These are phyloP conservation scores for Vitis rotundifolia DNA, from an alignment of 164 flowering plant genomes.

Conservation along the genomic window DNA sequence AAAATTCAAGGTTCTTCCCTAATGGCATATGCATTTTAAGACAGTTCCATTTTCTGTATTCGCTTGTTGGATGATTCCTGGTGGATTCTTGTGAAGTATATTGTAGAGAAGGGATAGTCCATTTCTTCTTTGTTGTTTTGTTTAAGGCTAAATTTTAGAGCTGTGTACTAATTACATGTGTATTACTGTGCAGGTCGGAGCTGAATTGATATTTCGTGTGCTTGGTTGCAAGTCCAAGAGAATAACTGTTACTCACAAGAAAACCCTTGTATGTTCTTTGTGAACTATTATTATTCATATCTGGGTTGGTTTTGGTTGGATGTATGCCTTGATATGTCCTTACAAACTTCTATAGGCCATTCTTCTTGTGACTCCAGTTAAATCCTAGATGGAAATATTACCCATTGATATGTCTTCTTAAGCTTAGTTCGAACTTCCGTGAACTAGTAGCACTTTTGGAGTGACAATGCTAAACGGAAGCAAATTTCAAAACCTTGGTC, in stretches of 20 bases:
- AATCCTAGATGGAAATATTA: no score
- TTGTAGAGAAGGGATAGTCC: not conserved
- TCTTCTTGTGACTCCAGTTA: no score
- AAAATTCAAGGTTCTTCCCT: constrained; percentile 71
- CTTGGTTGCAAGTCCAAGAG: constrained; percentile 96
- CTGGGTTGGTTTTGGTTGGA: not conserved
- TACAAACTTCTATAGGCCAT: not conserved
- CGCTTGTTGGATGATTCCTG: not conserved
- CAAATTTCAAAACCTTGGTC: no score
- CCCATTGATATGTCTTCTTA: not conserved
- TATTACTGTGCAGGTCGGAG: constrained; percentile 68
- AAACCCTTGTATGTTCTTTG: constrained; percentile 69
- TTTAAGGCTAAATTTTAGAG: not conserved
- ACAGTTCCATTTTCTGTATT: not conserved
- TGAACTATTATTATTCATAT: not conserved
- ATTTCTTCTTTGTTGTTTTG: not conserved
- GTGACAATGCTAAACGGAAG: no score
- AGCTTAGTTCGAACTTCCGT: not conserved
- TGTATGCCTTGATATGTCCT: not conserved
- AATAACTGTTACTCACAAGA: constrained; percentile 94
- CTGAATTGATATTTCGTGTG: constrained; percentile 78
- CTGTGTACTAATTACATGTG: not conserved
- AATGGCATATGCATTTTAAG: not conserved
- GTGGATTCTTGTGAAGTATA: not conserved
- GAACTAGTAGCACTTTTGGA: not conserved